Evolutionary conservation across 371 early-diverging fungal species (phyloP), one percentile per base, ranked within the genome.

Genomic region (Phascolomyces articulosus): DNA sequence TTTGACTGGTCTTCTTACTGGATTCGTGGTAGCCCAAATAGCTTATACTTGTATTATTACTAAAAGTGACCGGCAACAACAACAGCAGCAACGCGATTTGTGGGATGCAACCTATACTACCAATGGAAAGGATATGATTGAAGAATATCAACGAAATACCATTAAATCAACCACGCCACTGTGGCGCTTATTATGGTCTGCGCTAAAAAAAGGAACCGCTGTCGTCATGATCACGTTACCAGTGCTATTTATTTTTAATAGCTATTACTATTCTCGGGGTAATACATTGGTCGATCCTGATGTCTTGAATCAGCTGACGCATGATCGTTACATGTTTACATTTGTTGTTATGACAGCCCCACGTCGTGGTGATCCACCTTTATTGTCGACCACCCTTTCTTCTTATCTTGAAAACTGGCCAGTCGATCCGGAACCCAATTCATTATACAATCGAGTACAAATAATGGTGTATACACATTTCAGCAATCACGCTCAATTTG

Each of bases 301-400:
- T 10, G 64, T 67, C 24, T 57, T 82, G n/a, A 74, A 80, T 65
- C 68, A 66, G 15, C 59, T 73, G 16, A 67, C 73, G 0, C 63
- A 78, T 26, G 83, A 82, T 31, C 72, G 67, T 1, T 83, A 80
- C 55, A 64, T 87, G 62, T 75, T 87, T 53, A 80, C 86, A 0
- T 72, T 87, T 61, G 70, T 86, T 9, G 71, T 86, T 47, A 85
- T 87, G 85, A 86, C 86, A 1, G 88, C 88, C 0, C 88, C 88
- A 2, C 72, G 88, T 55, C 80, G 79, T 16, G 74, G 75, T 20
- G 83, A 85, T 55, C 82, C 81, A 8, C 74, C 79, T 21, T 85
- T 81, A 23, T 67, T 87, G 20, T 73, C 79, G 9, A 66, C 75
- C 23, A 86, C 86, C 0, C 67, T 87, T 0, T 69, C 80, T 6